Conservation (phyloP, 2,329 filamentous ascomycete species). For the Phaeosphaeriaceae sp. region DNA sequence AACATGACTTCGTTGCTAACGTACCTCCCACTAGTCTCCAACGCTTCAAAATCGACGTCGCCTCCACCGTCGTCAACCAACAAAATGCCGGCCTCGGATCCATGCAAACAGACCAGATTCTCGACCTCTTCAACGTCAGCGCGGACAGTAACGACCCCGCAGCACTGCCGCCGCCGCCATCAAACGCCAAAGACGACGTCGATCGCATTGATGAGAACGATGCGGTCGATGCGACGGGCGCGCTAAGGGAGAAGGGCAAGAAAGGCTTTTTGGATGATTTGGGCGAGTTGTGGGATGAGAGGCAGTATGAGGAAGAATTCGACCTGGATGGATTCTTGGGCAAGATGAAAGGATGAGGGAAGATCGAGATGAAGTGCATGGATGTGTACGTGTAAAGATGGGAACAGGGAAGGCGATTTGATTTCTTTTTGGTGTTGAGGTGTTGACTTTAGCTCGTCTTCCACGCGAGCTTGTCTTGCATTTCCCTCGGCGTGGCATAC, state of each 20-base stretch:
- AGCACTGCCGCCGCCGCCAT: constrained; percentile 60
- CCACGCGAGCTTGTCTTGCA: neutral
- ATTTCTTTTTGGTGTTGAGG: neutral
- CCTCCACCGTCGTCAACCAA: constrained; percentile 97
- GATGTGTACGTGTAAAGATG: too few relatives aligned
- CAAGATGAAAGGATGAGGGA: constrained; percentile 92
- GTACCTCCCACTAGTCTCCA: constrained; percentile 69
- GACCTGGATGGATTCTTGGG: constrained; percentile 94
- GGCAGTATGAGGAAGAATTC: constrained; percentile 98
- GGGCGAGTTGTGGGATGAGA: constrained; percentile 95
- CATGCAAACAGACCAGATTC: constrained; percentile 98
- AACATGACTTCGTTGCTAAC: constrained; percentile 12
- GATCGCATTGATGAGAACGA: constrained; percentile 83
- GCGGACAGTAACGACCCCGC: constrained; percentile 61
- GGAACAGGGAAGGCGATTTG: neutral
- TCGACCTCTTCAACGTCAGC: constrained; percentile 88
- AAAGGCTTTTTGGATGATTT: constrained; percentile 96
- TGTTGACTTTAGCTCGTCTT: neutral
- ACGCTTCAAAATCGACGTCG: constrained; percentile 99
- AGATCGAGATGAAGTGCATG: constrained; percentile 27
- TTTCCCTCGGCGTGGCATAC: neutral
- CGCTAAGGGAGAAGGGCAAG: constrained; percentile 93
- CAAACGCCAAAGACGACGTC: constrained; percentile 69
- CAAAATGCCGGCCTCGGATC: constrained; percentile 93
- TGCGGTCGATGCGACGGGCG: constrained; percentile 78